These are phyloP conservation scores for Neurospora sp. DNA, from an alignment of 495 filamentous ascomycete genomes.

Conservation along the genomic window DNA sequence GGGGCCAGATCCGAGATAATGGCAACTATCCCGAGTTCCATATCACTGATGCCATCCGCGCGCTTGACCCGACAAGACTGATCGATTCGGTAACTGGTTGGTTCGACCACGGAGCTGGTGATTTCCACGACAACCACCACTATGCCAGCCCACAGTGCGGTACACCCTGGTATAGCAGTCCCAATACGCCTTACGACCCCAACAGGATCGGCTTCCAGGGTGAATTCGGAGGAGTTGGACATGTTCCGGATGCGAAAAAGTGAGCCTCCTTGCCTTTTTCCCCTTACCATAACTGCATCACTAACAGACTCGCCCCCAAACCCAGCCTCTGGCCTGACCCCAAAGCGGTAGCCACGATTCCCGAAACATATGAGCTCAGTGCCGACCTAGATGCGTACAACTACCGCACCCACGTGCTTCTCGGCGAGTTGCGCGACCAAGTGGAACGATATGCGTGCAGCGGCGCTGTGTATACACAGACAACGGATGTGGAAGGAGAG, in stretches of 20 bases:
- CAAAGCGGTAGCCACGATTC: slow-evolving; percentile 44
- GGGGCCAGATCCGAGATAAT: slow-evolving; percentile 44
- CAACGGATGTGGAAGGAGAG: slow-evolving; percentile 65
- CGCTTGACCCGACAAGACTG: slow-evolving; percentile 51
- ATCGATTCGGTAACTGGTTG: slow-evolving; percentile 52
- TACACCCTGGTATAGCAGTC: slow-evolving; percentile 48
- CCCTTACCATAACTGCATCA: neutral
- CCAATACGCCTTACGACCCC: slow-evolving; percentile 46
- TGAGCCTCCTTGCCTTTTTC: slow-evolving; percentile 1
- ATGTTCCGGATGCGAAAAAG: slow-evolving; percentile 46
- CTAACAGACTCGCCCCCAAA: slow-evolving; percentile 4
- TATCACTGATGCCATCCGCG: slow-evolving; percentile 40
- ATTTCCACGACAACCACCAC: slow-evolving; percentile 55
- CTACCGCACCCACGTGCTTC: slow-evolving; percentile 44
- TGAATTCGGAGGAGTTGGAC: slow-evolving; percentile 57
- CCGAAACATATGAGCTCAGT: slow-evolving; percentile 57
- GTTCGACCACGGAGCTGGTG: slow-evolving; percentile 50
- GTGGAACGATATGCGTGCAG: slow-evolving; percentile 46
- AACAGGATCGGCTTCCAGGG: slow-evolving; percentile 55
- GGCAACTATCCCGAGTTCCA: slow-evolving; percentile 42
- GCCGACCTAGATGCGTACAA: slow-evolving; percentile 49
- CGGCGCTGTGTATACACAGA: slow-evolving; percentile 54
- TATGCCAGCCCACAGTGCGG: slow-evolving; percentile 64
- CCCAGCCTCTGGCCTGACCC: slow-evolving; percentile 45
- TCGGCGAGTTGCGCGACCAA: slow-evolving; percentile 49